Conservation (phyloP, 805 yeast genomes). For the Isabelozyma heimii region DNA sequence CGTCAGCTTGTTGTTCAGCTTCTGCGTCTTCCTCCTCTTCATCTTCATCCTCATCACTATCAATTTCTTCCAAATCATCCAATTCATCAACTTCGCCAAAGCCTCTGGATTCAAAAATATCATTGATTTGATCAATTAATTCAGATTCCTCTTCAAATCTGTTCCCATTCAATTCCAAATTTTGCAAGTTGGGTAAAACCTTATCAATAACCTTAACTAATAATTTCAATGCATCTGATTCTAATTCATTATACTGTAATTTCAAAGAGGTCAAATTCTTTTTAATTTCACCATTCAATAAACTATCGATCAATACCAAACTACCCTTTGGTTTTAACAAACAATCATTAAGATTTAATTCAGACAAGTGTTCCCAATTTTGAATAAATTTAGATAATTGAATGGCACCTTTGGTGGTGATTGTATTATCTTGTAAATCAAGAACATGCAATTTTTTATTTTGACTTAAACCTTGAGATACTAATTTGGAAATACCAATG, state of each 20-base stretch:
- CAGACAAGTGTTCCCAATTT: slow-evolving; percentile 66
- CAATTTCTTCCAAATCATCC: slow-evolving; percentile 88
- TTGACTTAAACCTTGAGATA: slow-evolving; percentile 66
- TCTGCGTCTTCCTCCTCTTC: slow-evolving; percentile 55
- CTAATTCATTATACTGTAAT: slow-evolving; percentile 88
- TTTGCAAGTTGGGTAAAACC: slow-evolving; percentile 58
- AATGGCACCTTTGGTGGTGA: slow-evolving; percentile 69
- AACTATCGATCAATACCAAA: slow-evolving; percentile 47
- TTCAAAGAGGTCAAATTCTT: slow-evolving; percentile 55
- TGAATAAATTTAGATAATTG: slow-evolving; percentile 44
- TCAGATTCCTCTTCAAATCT: slow-evolving; percentile 86
- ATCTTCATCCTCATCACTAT: slow-evolving; percentile 65
- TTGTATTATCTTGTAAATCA: slow-evolving; percentile 94
- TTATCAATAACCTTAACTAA: slow-evolving; percentile 52
- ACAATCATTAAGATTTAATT: slow-evolving; percentile 87
- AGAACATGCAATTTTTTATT: slow-evolving; percentile 61
- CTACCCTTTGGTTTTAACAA: slow-evolving; percentile 80
- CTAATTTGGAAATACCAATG: slow-evolving; percentile 75
- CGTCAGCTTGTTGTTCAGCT: slow-evolving; percentile 44
- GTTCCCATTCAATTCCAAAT: slow-evolving; percentile 89
- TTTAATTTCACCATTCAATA: slow-evolving; percentile 32
- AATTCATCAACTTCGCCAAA: slow-evolving; percentile 86
- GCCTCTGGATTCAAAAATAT: slow-evolving; percentile 68
- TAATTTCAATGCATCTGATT: slow-evolving; percentile 57
- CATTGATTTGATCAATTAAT: slow-evolving; percentile 56